Percentiles rank a stretch among this genome's conserved stretches.
Evolutionary conservation across 2,329 filamentous ascomycete genomes (phyloP).

Genomic region (Cordyceps tenuipes): DNA sequence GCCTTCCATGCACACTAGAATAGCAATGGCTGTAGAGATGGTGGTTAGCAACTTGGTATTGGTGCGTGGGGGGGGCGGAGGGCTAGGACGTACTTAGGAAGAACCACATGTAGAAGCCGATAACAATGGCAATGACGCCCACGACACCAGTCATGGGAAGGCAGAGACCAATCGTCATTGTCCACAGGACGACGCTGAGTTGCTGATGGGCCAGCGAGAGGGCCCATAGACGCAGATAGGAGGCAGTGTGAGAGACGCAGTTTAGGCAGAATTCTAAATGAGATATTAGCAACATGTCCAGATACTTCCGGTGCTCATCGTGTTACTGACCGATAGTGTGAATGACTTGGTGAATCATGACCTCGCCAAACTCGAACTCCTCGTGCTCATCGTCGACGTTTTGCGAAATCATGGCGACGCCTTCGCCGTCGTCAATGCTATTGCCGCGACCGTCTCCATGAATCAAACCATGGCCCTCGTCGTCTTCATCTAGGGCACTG

Average conservation of each 20-base stretch:
- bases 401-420: conserved; percentile 80
- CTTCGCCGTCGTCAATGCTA: conserved; percentile 61
- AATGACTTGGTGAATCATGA: conserved; percentile 98
- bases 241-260: conserved; percentile 97
- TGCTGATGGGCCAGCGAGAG: conserved; percentile 96
- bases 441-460: conserved; percentile 50
- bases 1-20: conserved; percentile 91
- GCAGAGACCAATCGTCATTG: conserved; percentile 81
- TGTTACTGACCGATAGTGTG: conserved; percentile 80
- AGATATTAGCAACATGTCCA: conserved; percentile 21
- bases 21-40: conserved; percentile 31
- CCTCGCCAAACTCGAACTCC: conserved; percentile 94
- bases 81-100: conserved; percentile 47
- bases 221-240: conserved; percentile 97
- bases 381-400: conserved; percentile 81
- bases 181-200: conserved; percentile 91
- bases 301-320: neutral
- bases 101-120: conserved; percentile 86
- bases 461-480: conserved; percentile 50
- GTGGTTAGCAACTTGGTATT: conserved; percentile 18
- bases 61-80: too few species aligned
- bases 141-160: conserved; percentile 57
- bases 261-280: conserved; percentile 88
- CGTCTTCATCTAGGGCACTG: conserved; percentile 83
- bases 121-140: conserved; percentile 73